phyloP scores from a whole-genome alignment of 228 moss, liverwort and hornwort species.

The Sphagnum fallax region DNA sequence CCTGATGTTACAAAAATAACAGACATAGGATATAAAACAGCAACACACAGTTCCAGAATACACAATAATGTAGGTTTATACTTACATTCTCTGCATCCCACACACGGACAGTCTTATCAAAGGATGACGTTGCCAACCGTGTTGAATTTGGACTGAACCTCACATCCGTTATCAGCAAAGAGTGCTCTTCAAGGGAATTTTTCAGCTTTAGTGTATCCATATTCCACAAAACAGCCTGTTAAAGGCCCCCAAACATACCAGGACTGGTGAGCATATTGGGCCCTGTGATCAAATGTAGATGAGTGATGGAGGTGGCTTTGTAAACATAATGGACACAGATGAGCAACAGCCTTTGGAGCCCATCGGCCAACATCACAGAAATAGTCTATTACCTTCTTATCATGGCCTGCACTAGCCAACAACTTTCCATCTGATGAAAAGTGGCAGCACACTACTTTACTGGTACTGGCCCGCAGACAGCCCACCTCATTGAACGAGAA shows the following conservation, averaged over 20 bases:
- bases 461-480: conserved; percentile 92
- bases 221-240: conserved; percentile 90
- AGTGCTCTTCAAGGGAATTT: conserved; percentile 96
- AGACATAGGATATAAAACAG: too few species aligned
- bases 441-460: conserved; percentile 98
- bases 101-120: conserved; percentile 96
- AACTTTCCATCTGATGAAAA: conserved; percentile 97
- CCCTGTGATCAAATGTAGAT: too few species aligned
- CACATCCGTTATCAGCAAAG: conserved; percentile 89
- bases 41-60: neutral
- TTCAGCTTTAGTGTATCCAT: conserved; percentile 97
- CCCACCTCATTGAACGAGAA: conserved; percentile 97
- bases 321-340: too few species aligned
- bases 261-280: too few species aligned
- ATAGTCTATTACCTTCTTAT: conserved; percentile 61
- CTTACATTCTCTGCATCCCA: conserved; percentile 99
- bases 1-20: too few species aligned
- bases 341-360: too few species aligned
- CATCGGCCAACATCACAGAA: too few species aligned
- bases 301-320: too few species aligned
- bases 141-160: conserved; percentile 97
- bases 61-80: conserved; percentile 4
- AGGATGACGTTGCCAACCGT: conserved; percentile 92
- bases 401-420: conserved; percentile 97
- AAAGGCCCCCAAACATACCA: neutral